Evolutionary conservation across 2,329 filamentous ascomycete genomes (phyloP), one percentile per base, ranked within the genome.

Genomic region (Alternaria viburni): DNA sequence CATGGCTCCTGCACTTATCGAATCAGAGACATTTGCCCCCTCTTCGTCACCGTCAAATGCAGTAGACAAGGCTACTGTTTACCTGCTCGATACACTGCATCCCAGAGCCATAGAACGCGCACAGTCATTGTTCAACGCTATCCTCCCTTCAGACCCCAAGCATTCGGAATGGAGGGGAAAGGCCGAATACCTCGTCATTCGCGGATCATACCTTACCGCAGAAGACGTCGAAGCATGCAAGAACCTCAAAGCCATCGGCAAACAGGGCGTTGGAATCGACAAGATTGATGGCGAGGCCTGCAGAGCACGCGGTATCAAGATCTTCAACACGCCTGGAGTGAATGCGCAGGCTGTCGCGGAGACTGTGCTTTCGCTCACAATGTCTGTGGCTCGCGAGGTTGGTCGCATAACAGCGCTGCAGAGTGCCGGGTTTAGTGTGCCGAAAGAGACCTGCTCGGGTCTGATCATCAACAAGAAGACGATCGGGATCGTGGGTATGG

Each of bases 201-300:
- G 80, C 32, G 72, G 74, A 0, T 81, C 80, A 0, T 69, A 71
- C 9, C 47, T 84, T 11, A 80, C 79, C 0, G 80, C 78, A 5
- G 71, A 80, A 3, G 82, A 84, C 43, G 66, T 84, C 23, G 71
- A 73, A 5, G 68, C 71, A 2, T 76, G 75, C 28, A 78, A 75
- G 0, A 80, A 78, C 6, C 72, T 85, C 0, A 66, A 75, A 10
- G 83, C 82, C 3, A 80, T 85, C 36, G 81, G 81, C 58, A 85
- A 85, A 69, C 83, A 85, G 30, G 83, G 83, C 1, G 82, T 83
- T 1, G 83, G 83, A 1, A 80, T 84, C 41, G 82, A 85, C 59
- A 84, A 82, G 57, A 69, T 73, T 25, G 82, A 85, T 57, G 68
- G 71, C 12, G 69, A 69, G 0, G 82, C 83, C 4, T 83, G 82